Evolutionary conservation across 1,284 basidiomycete genomes (phyloP), one percentile per base, ranked within the genome.

Genomic region (Omphalotus olearius): DNA sequence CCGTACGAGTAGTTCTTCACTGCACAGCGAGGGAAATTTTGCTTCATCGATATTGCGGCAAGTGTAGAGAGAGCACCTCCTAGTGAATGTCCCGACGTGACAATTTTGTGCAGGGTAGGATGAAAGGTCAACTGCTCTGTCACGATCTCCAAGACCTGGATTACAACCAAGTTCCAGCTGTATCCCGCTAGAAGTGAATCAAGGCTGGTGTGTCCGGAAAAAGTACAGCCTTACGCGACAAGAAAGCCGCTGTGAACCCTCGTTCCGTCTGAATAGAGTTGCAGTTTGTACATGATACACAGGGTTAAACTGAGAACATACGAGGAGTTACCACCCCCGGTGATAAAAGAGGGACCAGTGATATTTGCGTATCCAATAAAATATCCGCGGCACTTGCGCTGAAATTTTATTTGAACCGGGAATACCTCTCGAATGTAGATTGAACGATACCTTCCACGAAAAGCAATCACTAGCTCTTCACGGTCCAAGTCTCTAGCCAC

Each of bases 391-490:
- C 41, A 26, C 51, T 61, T 17, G 55, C 54, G 52, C 62, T 60
- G 23, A 23, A 5, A 45, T 9, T 56, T 37, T 33, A 33, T 33
- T 33, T 13, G 13, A 33, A 33, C 17, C 14, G 17, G 16, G 28
- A 7, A 30, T 17, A 5, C 13, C 18, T 35, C 9, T n/a, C 38
- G 17, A 38, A 37, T 30, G 6, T 39, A 43, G 14, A 45, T 25
- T 35, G 28, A 28, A 52, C 63, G 3, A 45, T 36, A 75, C 76
- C 75, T 78, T 60, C 78, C 78, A 13, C 76, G 69, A 36, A 78
- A 61, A 20, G 73, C 72, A 38, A 80, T 64, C 20, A 80, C 58
- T 11, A 79, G 64, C 56, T 80, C 76, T 45, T 69, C 69, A 11
- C 70, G 64, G 4, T 60, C 41, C 25, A 68, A 65, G 56, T 80